Evolutionary conservation across 371 early-diverging fungal species (phyloP).

Genomic region (Syncephalastrum contaminatum): DNA sequence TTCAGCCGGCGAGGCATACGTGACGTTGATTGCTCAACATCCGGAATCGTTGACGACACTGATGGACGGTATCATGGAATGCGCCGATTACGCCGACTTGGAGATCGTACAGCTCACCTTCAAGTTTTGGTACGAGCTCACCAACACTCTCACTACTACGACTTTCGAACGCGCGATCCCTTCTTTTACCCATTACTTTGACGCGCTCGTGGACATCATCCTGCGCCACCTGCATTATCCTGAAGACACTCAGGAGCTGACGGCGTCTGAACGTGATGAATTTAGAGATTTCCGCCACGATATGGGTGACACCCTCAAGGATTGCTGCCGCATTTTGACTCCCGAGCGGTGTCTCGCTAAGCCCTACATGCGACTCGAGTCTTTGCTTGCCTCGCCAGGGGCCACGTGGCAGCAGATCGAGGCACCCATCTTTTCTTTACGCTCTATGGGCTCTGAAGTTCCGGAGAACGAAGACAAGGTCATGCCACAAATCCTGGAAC

Average conservation of each 20-base stretch:
- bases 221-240: constrained; percentile 85
- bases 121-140: constrained; percentile 84
- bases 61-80: constrained; percentile 73
- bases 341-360: constrained; percentile 69
- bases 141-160: constrained; percentile 58
- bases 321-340: constrained; percentile 84
- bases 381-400: constrained; percentile 26
- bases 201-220: constrained; percentile 75
- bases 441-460: constrained; percentile 90
- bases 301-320: constrained; percentile 97
- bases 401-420: constrained; percentile 91
- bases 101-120: constrained; percentile 79
- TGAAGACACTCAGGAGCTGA: constrained; percentile 63
- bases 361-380: constrained; percentile 55
- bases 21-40: constrained; percentile 65
- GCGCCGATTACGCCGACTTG: constrained; percentile 63
- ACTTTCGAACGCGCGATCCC: constrained; percentile 45
- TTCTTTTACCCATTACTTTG: constrained; percentile 65
- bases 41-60: constrained; percentile 63
- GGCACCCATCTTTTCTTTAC: constrained; percentile 89
- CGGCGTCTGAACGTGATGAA: constrained; percentile 87
- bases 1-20: constrained; percentile 84
- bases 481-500: constrained; percentile 86
- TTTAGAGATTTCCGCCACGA: constrained; percentile 93
- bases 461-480: constrained; percentile 66